phyloP scores from a whole-genome alignment of 306 rosid species.

The Nissolia schottii region DNA sequence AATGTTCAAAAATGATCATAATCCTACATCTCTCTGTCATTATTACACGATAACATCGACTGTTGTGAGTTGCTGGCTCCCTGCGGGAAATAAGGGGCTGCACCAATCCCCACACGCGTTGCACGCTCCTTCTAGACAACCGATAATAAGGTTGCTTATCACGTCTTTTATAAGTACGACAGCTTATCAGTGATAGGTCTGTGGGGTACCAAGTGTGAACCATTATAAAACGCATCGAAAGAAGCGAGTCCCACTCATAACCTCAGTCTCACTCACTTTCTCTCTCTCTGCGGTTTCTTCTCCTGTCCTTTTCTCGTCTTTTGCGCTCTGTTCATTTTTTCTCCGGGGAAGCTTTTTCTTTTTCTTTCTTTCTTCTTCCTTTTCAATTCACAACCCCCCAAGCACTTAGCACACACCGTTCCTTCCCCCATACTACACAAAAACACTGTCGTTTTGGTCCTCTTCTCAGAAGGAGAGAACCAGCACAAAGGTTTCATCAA shows the following conservation, averaged over 20 bases:
- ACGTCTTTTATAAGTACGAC: neutral
- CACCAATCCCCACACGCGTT: neutral
- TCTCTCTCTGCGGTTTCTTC: neutral
- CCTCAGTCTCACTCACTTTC: neutral
- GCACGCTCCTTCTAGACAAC: neutral
- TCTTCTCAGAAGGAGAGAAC: neutral
- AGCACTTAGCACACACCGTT: neutral
- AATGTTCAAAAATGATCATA: too few relatives aligned
- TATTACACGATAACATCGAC: neutral
- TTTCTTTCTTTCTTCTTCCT: neutral
- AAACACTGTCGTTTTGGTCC: neutral
- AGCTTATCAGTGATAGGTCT: slow-evolving; percentile 36
- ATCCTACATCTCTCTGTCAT: too few relatives aligned
- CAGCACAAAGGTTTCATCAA: neutral
- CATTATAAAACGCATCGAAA: slow-evolving; percentile 48
- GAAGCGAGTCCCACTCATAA: slow-evolving; percentile 45
- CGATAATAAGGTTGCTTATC: fast-evolving
- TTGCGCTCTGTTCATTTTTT: neutral
- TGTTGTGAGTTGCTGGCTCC: neutral
- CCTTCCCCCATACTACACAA: neutral
- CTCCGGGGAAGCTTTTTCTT: slow-evolving; percentile 19
- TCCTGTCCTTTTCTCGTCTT: neutral
- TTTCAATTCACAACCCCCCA: slow-evolving; percentile 32
- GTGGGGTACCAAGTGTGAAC: slow-evolving; percentile 18
- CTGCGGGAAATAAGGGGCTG: neutral